Evolutionary conservation across 805 yeast species (phyloP).

Genomic region (Metschnikowia henanensis): DNA sequence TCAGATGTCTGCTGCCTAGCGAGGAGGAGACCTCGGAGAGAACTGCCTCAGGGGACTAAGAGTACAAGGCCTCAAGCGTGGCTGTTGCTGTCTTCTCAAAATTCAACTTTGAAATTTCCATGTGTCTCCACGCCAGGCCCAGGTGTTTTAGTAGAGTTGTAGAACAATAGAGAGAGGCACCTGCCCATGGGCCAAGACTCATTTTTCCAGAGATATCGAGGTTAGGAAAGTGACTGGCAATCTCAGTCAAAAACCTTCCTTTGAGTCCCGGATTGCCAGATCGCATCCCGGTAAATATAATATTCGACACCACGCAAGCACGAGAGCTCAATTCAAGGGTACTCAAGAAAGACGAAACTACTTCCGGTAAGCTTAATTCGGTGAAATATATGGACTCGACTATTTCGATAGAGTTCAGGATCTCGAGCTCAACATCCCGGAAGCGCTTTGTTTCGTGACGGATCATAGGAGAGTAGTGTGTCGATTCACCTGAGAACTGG

Average conservation of each 20-base stretch:
- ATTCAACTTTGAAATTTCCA: conserved; percentile 10
- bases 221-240: conserved; percentile 6
- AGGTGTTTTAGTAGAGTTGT: conserved; percentile 15
- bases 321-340: conserved; percentile 13
- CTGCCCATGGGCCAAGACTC: conserved; percentile 19
- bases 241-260: conserved; percentile 8
- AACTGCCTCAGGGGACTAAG: not conserved
- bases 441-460: not conserved
- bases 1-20: conserved; percentile 3
- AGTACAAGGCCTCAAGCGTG: conserved; percentile 1
- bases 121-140: conserved; percentile 15
- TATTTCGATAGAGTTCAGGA: not conserved
- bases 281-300: conserved; percentile 14
- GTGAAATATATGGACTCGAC: conserved; percentile 2
- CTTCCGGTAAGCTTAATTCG: conserved; percentile 1
- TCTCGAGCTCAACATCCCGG: conserved; percentile 8
- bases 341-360: conserved; percentile 4
- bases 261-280: conserved; percentile 9
- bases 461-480: conserved; percentile 9
- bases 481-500: conserved; percentile 13
- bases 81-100: conserved; percentile 3
- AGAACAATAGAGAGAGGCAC: conserved; percentile 21
- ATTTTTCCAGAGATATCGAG: conserved; percentile 9
- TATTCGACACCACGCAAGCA: conserved; percentile 7
- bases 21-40: conserved; percentile 2